phyloP scores from a whole-genome alignment of 2,329 filamentous ascomycete species.

The Waltergamsia citrina region DNA sequence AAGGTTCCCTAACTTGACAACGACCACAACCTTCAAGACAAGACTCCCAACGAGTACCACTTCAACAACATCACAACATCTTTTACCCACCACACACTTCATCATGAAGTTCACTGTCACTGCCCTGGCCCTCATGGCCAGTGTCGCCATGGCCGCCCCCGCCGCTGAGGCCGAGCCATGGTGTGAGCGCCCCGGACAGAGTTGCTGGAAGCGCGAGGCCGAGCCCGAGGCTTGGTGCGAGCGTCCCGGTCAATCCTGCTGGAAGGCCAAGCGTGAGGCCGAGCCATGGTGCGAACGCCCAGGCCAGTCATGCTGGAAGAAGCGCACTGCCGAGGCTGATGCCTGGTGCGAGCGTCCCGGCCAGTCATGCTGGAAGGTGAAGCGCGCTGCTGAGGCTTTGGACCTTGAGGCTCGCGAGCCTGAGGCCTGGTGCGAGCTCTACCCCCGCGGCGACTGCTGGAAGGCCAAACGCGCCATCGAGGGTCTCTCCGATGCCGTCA shows the following conservation, averaged over 20 bases:
- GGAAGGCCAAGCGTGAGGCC: constrained; percentile 12
- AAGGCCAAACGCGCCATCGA: constrained; percentile 25
- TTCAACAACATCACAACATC: neutral
- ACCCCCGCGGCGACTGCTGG: constrained; percentile 24
- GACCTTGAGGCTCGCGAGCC: constrained; percentile 14
- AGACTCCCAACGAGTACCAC: neutral
- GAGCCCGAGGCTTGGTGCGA: constrained; percentile 11
- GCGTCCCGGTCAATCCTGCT: constrained; percentile 12
- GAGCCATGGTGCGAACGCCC: constrained; percentile 10
- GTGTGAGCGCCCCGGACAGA: constrained; percentile 10
- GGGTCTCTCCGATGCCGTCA: constrained; percentile 24
- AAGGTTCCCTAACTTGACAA: neutral
- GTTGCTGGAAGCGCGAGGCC: constrained; percentile 7
- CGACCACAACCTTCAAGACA: neutral
- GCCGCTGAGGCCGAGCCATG: constrained; percentile 1
- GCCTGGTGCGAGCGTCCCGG: constrained; percentile 17
- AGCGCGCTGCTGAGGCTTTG: constrained; percentile 27
- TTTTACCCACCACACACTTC: neutral
- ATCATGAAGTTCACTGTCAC: constrained; percentile 7
- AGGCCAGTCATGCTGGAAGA: constrained; percentile 14
- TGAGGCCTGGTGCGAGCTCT: constrained; percentile 17
- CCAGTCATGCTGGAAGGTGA: constrained; percentile 24
- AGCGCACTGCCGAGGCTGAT: constrained; percentile 9
- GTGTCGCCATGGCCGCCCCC: constrained; percentile 5
- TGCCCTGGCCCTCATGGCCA: constrained; percentile 5